Percentiles rank a stretch among this genome's conserved stretches.
phyloP scores from a whole-genome alignment of 2,329 filamentous ascomycete genomes.

The Capronia americana region DNA sequence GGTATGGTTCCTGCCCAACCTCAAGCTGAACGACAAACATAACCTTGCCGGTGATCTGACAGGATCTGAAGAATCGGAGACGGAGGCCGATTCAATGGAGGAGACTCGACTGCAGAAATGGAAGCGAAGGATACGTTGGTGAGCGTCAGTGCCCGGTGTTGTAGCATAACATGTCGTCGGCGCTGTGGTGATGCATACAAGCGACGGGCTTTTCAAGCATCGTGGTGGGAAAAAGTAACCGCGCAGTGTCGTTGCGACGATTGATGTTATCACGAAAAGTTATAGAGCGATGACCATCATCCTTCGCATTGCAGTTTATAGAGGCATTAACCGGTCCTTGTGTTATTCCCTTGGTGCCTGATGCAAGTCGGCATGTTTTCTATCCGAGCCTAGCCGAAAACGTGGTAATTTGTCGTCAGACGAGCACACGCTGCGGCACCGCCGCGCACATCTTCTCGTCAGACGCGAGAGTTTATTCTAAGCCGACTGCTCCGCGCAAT shows the following conservation, averaged over 20 bases:
- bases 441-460: neutral
- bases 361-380: neutral
- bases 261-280: neutral
- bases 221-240: neutral
- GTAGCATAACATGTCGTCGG: neutral
- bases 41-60: constrained; percentile 23
- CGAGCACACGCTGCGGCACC: too few species aligned
- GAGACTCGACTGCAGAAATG: constrained; percentile 21
- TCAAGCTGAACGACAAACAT: constrained; percentile 31
- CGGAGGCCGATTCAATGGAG: neutral
- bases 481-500: neutral
- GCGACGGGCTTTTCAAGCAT: neutral
- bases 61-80: neutral
- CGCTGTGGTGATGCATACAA: constrained; percentile 1
- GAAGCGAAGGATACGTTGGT: constrained; percentile 21
- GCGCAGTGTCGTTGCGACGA: neutral
- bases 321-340: neutral
- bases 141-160: neutral
- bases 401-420: neutral
- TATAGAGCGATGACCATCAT: neutral
- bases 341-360: neutral
- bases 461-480: neutral
- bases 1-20: constrained; percentile 42
- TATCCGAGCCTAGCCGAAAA: neutral
- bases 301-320: neutral